phyloP scores from a whole-genome alignment of 2,329 filamentous ascomycete genomes.

The Dactylellina parvicollis region DNA sequence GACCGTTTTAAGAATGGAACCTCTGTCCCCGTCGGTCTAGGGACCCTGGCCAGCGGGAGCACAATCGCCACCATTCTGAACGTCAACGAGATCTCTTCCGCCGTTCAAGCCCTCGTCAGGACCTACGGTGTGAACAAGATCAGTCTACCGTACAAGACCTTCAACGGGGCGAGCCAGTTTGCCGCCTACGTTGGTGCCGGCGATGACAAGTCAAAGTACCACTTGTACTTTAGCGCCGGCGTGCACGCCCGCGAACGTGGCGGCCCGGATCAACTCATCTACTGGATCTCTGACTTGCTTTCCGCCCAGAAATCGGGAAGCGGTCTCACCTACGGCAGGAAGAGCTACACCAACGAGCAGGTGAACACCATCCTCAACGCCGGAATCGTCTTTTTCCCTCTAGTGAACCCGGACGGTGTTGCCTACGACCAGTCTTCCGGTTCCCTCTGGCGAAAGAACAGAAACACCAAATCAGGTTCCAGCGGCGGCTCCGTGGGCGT shows the following conservation, averaged over 20 bases:
- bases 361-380: conserved; percentile 66
- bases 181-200: conserved; percentile 64
- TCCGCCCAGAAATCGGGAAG: conserved; percentile 65
- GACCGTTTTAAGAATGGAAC: conserved; percentile 63
- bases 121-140: conserved; percentile 63
- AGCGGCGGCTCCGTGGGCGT: conserved; percentile 62
- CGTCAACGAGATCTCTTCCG: conserved; percentile 63
- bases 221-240: conserved; percentile 67
- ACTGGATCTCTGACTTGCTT: conserved; percentile 69
- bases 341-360: conserved; percentile 66
- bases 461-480: conserved; percentile 63
- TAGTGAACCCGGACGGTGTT: conserved; percentile 69
- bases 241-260: conserved; percentile 71
- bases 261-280: conserved; percentile 68
- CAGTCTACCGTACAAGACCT: conserved; percentile 63
- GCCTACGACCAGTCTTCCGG: conserved; percentile 66
- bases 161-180: conserved; percentile 62
- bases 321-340: conserved; percentile 67
- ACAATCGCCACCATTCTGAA: conserved; percentile 64
- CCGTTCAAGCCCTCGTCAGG: conserved; percentile 62
- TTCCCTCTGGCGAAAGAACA: conserved; percentile 69
- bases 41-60: conserved; percentile 59
- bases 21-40: conserved; percentile 62
- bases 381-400: conserved; percentile 67
- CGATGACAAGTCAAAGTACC: conserved; percentile 63